Evolutionary conservation across 2,329 filamentous ascomycete genomes (phyloP), one percentile per base, ranked within the genome.

Genomic region (Alternaria metachromatica): DNA sequence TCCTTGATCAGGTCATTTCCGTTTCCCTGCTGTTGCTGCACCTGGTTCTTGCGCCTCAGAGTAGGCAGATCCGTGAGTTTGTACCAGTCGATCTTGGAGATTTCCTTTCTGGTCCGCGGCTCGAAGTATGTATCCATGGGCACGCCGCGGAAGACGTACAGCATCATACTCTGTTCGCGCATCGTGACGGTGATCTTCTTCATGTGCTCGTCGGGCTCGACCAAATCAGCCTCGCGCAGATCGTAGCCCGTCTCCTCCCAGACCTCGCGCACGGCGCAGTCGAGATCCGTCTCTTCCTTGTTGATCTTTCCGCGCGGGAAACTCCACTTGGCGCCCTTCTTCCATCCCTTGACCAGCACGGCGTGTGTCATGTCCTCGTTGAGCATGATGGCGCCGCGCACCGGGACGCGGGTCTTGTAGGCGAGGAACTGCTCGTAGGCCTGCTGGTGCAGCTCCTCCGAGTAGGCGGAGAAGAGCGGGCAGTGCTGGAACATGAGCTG

Each of bases 251-350:
- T 99, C 82, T 99, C 96, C 80, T 99, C 96, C 76, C 94, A 96
- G 5, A 97, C 95, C 76, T 99, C 96, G 55, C 96, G 89, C 55
- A 97, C 87, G 23, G 96, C 96, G 80, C 96, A 99, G 76, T 96
- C 94, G 60, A 98, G 82, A 75, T 99, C 95, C 63, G 92, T 90
- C 80, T 99, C 96, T 74, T 97, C 93, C 81, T 97, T 97, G 84
- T 97, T 97, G 82, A 99, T 98, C 83, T 99, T 99, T 43, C 96
- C 96, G 55, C 95, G 85, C 0, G 96, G 96, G 63, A 99, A 99
- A 78, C 94, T 97, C 96, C 96, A 99, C 77, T 91, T 95, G 12
- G 95, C 92, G 33, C 91, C 90, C 79, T 97, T 98, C 84, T 98
- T 99, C 93, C 94, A 99, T 15, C 96, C 96, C 77, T 97, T 96